These are phyloP conservation scores for Stachybotrys chlorohalonatus DNA, from an alignment of 2,329 filamentous ascomycete species.

Conservation along the genomic window DNA sequence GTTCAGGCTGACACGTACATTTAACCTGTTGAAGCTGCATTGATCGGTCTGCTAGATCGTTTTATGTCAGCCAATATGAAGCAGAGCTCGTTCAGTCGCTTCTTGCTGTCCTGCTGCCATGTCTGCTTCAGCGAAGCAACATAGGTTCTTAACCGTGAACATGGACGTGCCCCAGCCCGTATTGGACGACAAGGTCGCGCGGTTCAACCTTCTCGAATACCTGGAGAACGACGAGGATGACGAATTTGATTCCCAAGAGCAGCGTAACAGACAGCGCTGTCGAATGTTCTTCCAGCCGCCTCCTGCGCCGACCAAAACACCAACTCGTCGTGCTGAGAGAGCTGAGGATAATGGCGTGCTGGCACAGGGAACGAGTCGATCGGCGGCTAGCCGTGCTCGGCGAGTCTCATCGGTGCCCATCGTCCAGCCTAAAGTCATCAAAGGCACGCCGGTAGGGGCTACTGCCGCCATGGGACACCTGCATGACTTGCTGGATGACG, in stretches of 20 bases:
- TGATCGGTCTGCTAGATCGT: too few relatives aligned
- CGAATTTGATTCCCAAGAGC: constrained; percentile 18
- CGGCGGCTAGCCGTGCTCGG: constrained; percentile 1
- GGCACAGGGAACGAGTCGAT: too few relatives aligned
- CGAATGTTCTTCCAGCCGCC: constrained; percentile 17
- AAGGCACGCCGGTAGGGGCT: constrained; percentile 18
- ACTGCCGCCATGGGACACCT: constrained; percentile 11
- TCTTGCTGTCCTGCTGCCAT: not conserved
- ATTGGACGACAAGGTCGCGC: constrained; percentile 33
- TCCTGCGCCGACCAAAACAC: not conserved
- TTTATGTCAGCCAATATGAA: not conserved
- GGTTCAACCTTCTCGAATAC: constrained; percentile 32
- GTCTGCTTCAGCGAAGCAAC: not conserved
- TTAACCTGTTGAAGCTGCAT: not conserved
- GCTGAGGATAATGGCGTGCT: not conserved
- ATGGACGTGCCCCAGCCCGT: constrained; percentile 2
- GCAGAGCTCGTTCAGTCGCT: not conserved
- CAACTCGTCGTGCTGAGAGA: not conserved
- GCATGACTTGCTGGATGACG: constrained; percentile 8
- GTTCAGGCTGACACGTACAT: not conserved
- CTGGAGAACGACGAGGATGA: constrained; percentile 22
- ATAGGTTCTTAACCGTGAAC: not conserved
- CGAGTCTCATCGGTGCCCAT: constrained; percentile 5
- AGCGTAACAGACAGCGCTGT: constrained; percentile 20
- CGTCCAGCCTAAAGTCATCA: constrained; percentile 11